Conservation (phyloP, 2,329 filamentous ascomycete genomes). For the Chaetomium sp. region DNA sequence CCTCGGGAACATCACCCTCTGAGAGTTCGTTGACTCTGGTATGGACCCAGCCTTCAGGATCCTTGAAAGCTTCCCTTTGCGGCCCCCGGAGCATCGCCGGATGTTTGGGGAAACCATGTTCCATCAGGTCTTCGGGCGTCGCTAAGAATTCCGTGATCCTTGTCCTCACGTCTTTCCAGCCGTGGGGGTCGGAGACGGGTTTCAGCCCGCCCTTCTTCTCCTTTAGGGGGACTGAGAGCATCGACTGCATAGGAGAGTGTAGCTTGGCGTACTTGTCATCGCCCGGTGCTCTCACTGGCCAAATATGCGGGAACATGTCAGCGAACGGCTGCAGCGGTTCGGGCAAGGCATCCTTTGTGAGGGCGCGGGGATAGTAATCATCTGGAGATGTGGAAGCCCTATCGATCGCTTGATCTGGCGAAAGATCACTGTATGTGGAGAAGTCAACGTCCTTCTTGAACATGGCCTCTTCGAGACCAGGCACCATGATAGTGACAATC, state of each 20-base stretch:
- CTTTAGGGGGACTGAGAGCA: slow-evolving; percentile 75
- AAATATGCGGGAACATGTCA: slow-evolving; percentile 82
- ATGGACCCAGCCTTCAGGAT: slow-evolving; percentile 79
- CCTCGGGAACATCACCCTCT: slow-evolving; percentile 68
- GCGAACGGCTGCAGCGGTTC: slow-evolving; percentile 66
- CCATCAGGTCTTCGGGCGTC: slow-evolving; percentile 70
- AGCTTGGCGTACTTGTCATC: slow-evolving; percentile 80
- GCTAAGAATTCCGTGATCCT: slow-evolving; percentile 80
- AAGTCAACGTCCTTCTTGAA: slow-evolving; percentile 67
- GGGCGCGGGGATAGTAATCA: slow-evolving; percentile 59
- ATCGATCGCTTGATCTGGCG: slow-evolving; percentile 39
- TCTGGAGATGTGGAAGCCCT: slow-evolving; percentile 53
- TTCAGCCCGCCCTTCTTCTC: slow-evolving; percentile 65
- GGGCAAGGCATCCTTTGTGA: slow-evolving; percentile 56
- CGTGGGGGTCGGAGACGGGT: slow-evolving; percentile 63
- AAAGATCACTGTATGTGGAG: slow-evolving; percentile 47
- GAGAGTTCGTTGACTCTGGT: slow-evolving; percentile 68
- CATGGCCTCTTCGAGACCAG: slow-evolving; percentile 87
- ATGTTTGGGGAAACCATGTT: slow-evolving; percentile 84
- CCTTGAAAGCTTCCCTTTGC: slow-evolving; percentile 53
- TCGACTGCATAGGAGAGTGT: slow-evolving; percentile 83
- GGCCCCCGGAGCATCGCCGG: slow-evolving; percentile 70
- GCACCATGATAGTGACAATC: slow-evolving; percentile 88
- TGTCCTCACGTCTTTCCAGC: slow-evolving; percentile 74
- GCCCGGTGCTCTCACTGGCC: slow-evolving; percentile 85